Base-by-base conservation (phyloP, 768 basidiomycete genomes). In the Suillus sp. region DNA sequence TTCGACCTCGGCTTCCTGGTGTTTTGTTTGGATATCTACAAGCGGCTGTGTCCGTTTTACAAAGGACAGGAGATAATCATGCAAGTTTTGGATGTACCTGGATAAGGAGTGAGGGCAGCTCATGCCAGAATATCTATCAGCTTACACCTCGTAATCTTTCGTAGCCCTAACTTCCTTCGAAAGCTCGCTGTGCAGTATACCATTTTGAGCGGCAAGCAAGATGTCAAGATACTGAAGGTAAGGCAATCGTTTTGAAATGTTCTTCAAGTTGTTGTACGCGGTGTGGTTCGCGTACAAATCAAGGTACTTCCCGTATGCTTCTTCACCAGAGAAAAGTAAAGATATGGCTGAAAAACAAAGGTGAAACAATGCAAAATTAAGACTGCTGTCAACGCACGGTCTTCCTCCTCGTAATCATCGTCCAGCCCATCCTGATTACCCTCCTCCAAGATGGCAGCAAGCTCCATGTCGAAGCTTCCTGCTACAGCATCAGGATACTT, bases 181-280 rank as follows among this genome's bases (percentile, higher is more conserved):
- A 59, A 94, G 78, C 66, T 94, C 91, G 56, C 75, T 69, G 72
- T 95, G 93, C 27, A 95, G 74, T 27, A 78, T 78, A 25, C 80
- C 83, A 18, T 80, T 79, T 71, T 89, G 83, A 27, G 87, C 83
- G 53, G 83, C 81, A 47, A 93, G 79, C n/a, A 98, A 83, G 59
- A 91, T 77, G 70, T 96, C 96, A 62, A 99, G 85, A 75, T 96
- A 99, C 74, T 95, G 94, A 53, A 99, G 82, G 77, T 99, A 99
- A 11, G 90, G 89, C 35, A 95, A 78, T 48, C 95, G 86, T 72
- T 90, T 93, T 57, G 88, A 84, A 56, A 95, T 84, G 63, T 89
- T 86, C 77, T 92, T 93, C 67, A 99, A 76, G 76, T 99, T 99
- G 79, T 86, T 88, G 78, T 92, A 99, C 56, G 91, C 81, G 55